These are phyloP conservation scores for Entophlyctis luteolus DNA, from an alignment of 192 early-diverging fungal species.

Conservation along the genomic window DNA sequence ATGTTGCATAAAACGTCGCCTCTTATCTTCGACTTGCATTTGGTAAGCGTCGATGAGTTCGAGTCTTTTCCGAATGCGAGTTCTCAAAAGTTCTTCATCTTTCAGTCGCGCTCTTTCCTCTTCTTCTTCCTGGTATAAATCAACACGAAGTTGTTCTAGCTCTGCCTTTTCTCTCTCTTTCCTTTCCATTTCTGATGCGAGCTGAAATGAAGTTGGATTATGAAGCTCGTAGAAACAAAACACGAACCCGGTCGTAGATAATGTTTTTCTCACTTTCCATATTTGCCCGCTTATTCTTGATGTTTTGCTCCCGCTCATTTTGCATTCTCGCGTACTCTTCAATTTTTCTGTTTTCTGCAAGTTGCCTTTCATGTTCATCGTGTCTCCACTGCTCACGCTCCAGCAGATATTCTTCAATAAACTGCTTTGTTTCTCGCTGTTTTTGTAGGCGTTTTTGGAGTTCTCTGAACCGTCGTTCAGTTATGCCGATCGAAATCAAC, in stretches of 20 bases:
- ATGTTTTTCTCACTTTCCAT: conserved; percentile 39
- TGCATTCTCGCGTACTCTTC: conserved; percentile 48
- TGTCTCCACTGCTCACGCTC: conserved; percentile 47
- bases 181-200: conserved; percentile 49
- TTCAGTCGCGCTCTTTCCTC: conserved; percentile 41
- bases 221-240: conserved; percentile 1
- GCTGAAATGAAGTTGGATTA: conserved; percentile 25
- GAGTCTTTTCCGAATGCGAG: conserved; percentile 48
- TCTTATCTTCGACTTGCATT: conserved; percentile 50
- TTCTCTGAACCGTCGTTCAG: conserved; percentile 24
- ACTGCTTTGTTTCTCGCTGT: conserved; percentile 54
- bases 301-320: conserved; percentile 37
- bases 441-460: conserved; percentile 42
- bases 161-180: conserved; percentile 46
- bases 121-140: conserved; percentile 56
- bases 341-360: conserved; percentile 49
- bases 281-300: conserved; percentile 34
- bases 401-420: conserved; percentile 48
- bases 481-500: background rate
- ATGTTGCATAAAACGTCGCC: conserved; percentile 36
- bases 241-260: conserved; percentile 49
- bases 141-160: conserved; percentile 54
- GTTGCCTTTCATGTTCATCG: conserved; percentile 34
- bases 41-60: conserved; percentile 58
- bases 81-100: conserved; percentile 43